phyloP scores from a whole-genome alignment of 129 eudicot genomes.

The Flaveria trinervia region DNA sequence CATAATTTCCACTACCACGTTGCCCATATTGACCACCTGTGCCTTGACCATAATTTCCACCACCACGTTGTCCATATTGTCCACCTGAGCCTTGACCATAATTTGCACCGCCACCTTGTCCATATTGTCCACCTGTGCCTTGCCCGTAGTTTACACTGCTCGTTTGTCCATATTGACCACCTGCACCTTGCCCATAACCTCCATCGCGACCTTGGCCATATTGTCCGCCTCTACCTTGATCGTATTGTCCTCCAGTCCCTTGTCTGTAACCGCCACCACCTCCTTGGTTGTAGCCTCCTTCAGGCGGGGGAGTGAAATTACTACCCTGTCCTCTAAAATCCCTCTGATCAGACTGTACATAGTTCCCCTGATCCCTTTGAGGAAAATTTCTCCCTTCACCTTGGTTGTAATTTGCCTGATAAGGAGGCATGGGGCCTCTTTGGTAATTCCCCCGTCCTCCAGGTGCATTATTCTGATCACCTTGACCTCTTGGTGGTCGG shows the following conservation, averaged over 20 bases:
- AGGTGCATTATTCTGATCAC: slow-evolving; percentile 42
- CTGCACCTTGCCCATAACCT: slow-evolving; percentile 29
- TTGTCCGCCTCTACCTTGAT: slow-evolving; percentile 33
- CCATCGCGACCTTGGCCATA: slow-evolving; percentile 41
- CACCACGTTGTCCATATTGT: slow-evolving; percentile 31
- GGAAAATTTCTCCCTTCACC: slow-evolving; percentile 38
- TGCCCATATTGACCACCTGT: slow-evolving; percentile 25
- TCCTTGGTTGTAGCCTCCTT: slow-evolving; percentile 36
- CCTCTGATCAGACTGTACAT: slow-evolving; percentile 38
- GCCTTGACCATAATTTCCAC: slow-evolving; percentile 35
- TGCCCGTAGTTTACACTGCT: slow-evolving; percentile 24
- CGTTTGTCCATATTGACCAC: slow-evolving; percentile 31
- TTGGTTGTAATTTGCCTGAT: slow-evolving; percentile 43
- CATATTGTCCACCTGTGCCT: slow-evolving; percentile 24
- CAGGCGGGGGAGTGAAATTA: slow-evolving; percentile 41
- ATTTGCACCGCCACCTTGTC: slow-evolving; percentile 33
- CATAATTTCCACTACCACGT: slow-evolving; percentile 19
- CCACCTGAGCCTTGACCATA: slow-evolving; percentile 37
- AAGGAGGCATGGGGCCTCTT: slow-evolving; percentile 44
- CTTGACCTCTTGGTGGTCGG: slow-evolving; percentile 38
- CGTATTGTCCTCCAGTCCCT: slow-evolving; percentile 34
- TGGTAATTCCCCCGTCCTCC: slow-evolving; percentile 48
- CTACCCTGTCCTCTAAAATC: slow-evolving; percentile 27
- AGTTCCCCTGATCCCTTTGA: slow-evolving; percentile 33
- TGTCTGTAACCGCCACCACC: slow-evolving; percentile 36